These are phyloP conservation scores for Pseudomicrostroma phylloplanum DNA, from an alignment of 1,284 basidiomycete species.

Conservation along the genomic window DNA sequence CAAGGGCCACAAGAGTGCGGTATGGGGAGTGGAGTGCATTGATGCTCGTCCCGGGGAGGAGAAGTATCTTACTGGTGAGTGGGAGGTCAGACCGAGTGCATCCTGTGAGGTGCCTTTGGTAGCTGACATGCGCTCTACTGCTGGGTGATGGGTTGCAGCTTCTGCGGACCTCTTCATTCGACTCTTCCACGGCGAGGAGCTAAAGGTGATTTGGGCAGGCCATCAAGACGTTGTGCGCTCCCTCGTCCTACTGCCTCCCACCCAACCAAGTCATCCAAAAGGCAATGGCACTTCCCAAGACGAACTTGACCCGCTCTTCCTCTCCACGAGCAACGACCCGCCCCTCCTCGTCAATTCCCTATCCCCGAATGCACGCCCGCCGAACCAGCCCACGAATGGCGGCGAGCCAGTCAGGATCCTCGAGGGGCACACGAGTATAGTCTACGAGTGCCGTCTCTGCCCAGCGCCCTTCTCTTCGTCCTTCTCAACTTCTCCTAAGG, in stretches of 20 bases:
- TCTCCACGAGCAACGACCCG: slow-evolving; percentile 25
- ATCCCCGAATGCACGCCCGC: slow-evolving; percentile 17
- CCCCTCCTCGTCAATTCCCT: slow-evolving; percentile 24
- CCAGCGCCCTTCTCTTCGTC: neutral
- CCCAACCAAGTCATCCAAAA: neutral
- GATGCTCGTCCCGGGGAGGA: slow-evolving; percentile 10
- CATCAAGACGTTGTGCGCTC: slow-evolving; percentile 31
- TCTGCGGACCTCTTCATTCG: slow-evolving; percentile 33
- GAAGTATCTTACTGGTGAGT: slow-evolving; percentile 21
- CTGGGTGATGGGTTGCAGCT: neutral
- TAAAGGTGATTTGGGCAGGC: slow-evolving; percentile 23
- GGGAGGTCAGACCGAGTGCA: no score
- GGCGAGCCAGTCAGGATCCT: slow-evolving; percentile 21
- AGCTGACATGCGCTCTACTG: no score
- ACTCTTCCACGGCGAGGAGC: slow-evolving; percentile 26
- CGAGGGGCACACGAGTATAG: slow-evolving; percentile 21
- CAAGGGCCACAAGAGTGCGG: slow-evolving; percentile 28
- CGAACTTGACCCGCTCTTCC: slow-evolving; percentile 16
- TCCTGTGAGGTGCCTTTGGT: no score
- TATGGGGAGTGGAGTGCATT: slow-evolving; percentile 30
- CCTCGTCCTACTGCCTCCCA: slow-evolving; percentile 9
- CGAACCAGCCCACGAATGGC: slow-evolving; percentile 19
- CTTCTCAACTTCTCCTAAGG: neutral
- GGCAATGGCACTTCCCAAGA: no score
- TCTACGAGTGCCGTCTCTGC: slow-evolving; percentile 13